These are phyloP conservation scores for Talaromyces sp. DNA, from an alignment of 2,329 filamentous ascomycete species.

Conservation along the genomic window DNA sequence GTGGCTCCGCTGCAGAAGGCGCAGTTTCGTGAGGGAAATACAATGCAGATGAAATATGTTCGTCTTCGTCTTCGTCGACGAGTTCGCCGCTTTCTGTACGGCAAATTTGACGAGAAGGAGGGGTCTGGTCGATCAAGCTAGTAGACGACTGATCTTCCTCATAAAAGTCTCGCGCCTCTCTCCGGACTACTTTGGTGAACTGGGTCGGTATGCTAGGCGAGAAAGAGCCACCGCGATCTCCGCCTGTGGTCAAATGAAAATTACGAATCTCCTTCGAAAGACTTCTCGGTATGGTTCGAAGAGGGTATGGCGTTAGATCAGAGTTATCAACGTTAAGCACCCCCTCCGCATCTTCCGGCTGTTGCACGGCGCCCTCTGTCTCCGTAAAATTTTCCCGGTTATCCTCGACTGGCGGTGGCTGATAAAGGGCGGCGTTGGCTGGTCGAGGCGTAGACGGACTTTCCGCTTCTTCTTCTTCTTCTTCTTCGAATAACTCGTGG, in stretches of 20 bases:
- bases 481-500: constrained; percentile 4
- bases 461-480: constrained; percentile 2
- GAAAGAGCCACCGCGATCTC: constrained; percentile 40
- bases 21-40: constrained; percentile 58
- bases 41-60: constrained; percentile 59
- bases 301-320: constrained; percentile 19
- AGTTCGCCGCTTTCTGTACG: background rate
- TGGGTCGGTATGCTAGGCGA: constrained; percentile 34
- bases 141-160: background rate
- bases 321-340: constrained; percentile 10
- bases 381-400: background rate
- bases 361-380: background rate
- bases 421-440: constrained; percentile 14
- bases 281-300: constrained; percentile 39
- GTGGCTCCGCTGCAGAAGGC: constrained; percentile 24
- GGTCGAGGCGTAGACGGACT: constrained; percentile 6
- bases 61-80: constrained; percentile 53
- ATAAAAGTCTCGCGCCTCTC: constrained; percentile 20
- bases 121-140: background rate
- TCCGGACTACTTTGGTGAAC: constrained; percentile 26
- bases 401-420: constrained; percentile 14
- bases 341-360: constrained; percentile 1
- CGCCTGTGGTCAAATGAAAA: constrained; percentile 46
- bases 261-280: constrained; percentile 54
- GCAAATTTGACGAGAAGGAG: background rate